Conservation (phyloP, 805 yeast genomes). For the Spathaspora arborariae region DNA sequence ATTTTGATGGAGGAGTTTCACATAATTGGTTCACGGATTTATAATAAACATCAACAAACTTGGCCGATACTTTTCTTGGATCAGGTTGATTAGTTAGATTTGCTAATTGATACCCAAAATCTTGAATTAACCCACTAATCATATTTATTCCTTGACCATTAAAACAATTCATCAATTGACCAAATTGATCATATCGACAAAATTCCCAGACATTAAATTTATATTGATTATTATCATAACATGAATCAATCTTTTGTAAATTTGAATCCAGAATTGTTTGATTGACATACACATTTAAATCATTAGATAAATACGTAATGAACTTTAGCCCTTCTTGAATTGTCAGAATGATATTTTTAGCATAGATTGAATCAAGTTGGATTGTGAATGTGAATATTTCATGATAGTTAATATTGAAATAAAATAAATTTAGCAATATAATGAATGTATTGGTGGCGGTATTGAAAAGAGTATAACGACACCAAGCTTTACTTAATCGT, state of each 20-base stretch:
- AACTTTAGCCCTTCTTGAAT: constrained; percentile 6
- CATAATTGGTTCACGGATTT: constrained; percentile 4
- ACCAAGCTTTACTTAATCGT: neutral
- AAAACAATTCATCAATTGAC: neutral
- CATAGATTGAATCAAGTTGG: constrained; percentile 1
- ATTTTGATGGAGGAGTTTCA: neutral
- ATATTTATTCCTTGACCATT: constrained; percentile 6
- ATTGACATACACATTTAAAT: constrained; percentile 5
- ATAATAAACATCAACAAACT: constrained; percentile 3
- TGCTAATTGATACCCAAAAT: constrained; percentile 4
- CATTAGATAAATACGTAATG: constrained; percentile 7
- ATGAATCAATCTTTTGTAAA: constrained; percentile 4
- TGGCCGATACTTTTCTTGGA: neutral
- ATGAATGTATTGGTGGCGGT: neutral
- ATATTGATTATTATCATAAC: constrained; percentile 1
- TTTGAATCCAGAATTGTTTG: constrained; percentile 2
- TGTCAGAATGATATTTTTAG: constrained; percentile 3
- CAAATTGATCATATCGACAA: constrained; percentile 5
- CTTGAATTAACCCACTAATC: constrained; percentile 1
- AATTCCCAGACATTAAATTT: constrained; percentile 7
- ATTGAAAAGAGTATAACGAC: neutral
- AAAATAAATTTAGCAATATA: neutral
- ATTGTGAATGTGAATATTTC: neutral
- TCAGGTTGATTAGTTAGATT: constrained; percentile 1
- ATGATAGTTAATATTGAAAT: neutral